A percentile compares a stretch with the other conserved stretches of the same genome.
These are phyloP conservation scores for Geoglossum cookeanum DNA, from an alignment of 2,329 filamentous ascomycete species.

Conservation along the genomic window DNA sequence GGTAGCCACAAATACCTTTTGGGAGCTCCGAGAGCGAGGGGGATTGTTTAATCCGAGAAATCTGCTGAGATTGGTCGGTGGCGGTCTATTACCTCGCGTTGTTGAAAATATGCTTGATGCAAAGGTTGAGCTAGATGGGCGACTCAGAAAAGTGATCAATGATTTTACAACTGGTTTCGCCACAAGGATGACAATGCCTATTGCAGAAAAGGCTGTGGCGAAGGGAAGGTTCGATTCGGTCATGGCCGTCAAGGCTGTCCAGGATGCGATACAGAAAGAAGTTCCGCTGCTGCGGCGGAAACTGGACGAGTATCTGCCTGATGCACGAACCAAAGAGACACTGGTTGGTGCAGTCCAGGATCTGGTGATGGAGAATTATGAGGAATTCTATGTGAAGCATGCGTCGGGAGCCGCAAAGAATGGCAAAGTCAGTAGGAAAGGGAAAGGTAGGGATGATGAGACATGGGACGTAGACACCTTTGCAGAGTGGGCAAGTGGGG, in stretches of 20 bases:
- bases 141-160: conserved; percentile 42
- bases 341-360: conserved; percentile 47
- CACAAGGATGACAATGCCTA: conserved; percentile 32
- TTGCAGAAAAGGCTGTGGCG: conserved; percentile 18
- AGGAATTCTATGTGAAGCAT: conserved; percentile 38
- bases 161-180: conserved; percentile 44
- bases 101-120: conserved; percentile 55
- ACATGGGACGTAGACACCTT: conserved; percentile 48
- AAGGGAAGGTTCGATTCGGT: conserved; percentile 21
- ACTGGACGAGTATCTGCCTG: conserved; percentile 43
- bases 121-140: conserved; percentile 46
- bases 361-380: conserved; percentile 40
- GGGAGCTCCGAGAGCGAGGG: conserved; percentile 44
- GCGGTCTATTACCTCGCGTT: conserved; percentile 41
- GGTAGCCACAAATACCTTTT: conserved; percentile 45
- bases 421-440: conserved; percentile 27
- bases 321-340: conserved; percentile 44
- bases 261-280: conserved; percentile 37
- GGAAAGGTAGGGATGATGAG: conserved; percentile 40
- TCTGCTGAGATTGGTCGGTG: conserved; percentile 38
- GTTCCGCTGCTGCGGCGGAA: conserved; percentile 35
- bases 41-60: conserved; percentile 46
- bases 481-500: conserved; percentile 37
- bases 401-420: conserved; percentile 17
- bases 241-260: conserved; percentile 27